These are phyloP conservation scores for Penicillium pancosmium DNA, from an alignment of 495 filamentous ascomycete genomes.

Conservation along the genomic window DNA sequence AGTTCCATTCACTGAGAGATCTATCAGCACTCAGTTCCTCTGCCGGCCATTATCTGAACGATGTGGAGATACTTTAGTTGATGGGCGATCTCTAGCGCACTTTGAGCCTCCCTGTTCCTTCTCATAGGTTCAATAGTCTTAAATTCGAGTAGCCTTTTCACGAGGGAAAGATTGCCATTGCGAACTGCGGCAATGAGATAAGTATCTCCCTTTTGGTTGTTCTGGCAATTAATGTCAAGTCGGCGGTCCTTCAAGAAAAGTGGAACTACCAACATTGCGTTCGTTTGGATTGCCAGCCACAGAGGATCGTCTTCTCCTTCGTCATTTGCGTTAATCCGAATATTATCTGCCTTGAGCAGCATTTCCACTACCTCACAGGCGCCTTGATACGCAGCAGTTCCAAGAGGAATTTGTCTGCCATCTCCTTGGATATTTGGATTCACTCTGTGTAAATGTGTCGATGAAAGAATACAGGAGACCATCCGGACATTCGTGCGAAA, in stretches of 20 bases:
- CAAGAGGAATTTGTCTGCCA: slow-evolving; percentile 5
- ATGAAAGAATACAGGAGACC: slow-evolving; percentile 8
- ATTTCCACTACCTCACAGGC: slow-evolving; percentile 4
- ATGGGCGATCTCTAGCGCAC: slow-evolving; percentile 7
- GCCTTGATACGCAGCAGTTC: slow-evolving; percentile 5
- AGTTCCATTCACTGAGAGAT: slow-evolving; percentile 3
- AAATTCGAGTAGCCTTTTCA: slow-evolving; percentile 1
- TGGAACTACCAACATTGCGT: slow-evolving; percentile 4
- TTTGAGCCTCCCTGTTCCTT: slow-evolving; percentile 8
- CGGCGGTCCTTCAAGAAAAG: slow-evolving; percentile 9
- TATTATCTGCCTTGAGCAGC: slow-evolving; percentile 5
- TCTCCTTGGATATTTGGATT: slow-evolving; percentile 8
- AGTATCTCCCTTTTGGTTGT: slow-evolving; percentile 10
- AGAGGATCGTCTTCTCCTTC: slow-evolving; percentile 13
- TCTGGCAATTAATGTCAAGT: slow-evolving; percentile 17
- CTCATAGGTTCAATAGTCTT: slow-evolving; percentile 5
- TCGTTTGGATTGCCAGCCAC: slow-evolving; percentile 11
- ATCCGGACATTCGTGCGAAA: slow-evolving; percentile 3
- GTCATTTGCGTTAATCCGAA: slow-evolving; percentile 11
- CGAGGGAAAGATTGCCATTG: neutral
- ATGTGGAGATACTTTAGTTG: neutral
- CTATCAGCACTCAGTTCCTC: neutral
- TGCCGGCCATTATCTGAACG: slow-evolving; percentile 2
- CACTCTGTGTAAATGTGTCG: slow-evolving; percentile 9
- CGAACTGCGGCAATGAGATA: slow-evolving; percentile 14